phyloP scores from a whole-genome alignment of 1,284 basidiomycete genomes.

The Rhodofomes roseus region DNA sequence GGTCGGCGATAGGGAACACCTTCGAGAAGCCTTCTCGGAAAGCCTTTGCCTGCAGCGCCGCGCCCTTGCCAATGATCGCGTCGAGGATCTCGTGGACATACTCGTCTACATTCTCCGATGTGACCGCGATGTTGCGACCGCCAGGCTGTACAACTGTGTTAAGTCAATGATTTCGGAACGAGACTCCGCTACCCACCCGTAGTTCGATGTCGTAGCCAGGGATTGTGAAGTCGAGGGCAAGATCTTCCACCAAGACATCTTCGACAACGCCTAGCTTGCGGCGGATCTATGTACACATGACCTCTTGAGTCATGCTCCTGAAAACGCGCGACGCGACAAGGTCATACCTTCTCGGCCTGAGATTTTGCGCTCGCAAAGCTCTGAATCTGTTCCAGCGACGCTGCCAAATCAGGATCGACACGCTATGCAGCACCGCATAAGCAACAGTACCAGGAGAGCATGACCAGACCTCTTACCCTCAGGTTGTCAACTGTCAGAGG shows the following conservation, averaged over 20 bases:
- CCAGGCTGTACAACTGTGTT: conserved; percentile 47
- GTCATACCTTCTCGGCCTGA: conserved; percentile 45
- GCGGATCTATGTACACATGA: conserved; percentile 35
- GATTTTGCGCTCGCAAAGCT: conserved; percentile 36
- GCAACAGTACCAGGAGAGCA: not conserved
- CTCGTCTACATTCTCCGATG: conserved; percentile 82
- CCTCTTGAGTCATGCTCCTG: not conserved
- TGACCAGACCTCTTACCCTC: conserved; percentile 44
- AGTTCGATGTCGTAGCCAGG: conserved; percentile 95
- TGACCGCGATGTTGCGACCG: conserved; percentile 78
- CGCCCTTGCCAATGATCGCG: conserved; percentile 76
- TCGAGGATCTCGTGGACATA: conserved; percentile 84
- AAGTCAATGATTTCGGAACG: not conserved
- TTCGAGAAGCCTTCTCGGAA: conserved; percentile 91
- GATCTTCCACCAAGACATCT: conserved; percentile 75
- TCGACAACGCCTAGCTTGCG: conserved; percentile 47
- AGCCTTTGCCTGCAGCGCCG: conserved; percentile 73
- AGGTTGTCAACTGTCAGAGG: conserved; percentile 81
- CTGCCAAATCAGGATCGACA: conserved; percentile 83
- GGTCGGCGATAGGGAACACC: conserved; percentile 89
- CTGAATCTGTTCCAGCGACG: conserved; percentile 81
- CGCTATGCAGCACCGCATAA: conserved; percentile 37
- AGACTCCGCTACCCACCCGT: conserved; percentile 44
- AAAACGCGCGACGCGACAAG: not conserved
- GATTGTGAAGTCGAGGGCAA: conserved; percentile 93